These are phyloP conservation scores for Apocynum venetum DNA, from an alignment of 257 asterid species.

Conservation along the genomic window DNA sequence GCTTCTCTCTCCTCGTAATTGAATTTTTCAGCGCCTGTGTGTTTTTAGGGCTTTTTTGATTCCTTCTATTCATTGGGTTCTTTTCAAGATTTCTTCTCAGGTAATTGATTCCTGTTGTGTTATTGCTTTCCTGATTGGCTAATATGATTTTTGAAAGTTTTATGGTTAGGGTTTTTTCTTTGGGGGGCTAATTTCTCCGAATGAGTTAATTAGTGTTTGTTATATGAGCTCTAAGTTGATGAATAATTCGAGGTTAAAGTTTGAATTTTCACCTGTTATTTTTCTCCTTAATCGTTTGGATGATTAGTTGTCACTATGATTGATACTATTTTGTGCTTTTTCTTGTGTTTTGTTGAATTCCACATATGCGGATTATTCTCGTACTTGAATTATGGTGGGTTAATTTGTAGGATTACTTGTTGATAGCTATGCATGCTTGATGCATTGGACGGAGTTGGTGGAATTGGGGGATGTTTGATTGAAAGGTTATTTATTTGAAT, in stretches of 20 bases:
- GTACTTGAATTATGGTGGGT: neutral
- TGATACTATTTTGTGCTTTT: neutral
- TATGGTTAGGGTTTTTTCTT: conserved; percentile 4
- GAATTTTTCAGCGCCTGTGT: neutral
- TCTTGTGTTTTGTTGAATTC: neutral
- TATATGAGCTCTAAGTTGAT: neutral
- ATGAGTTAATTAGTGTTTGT: neutral
- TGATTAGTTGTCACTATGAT: neutral
- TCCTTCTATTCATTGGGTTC: neutral
- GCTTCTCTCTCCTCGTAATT: neutral
- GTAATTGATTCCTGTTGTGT: neutral
- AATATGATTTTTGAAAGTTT: neutral
- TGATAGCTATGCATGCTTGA: neutral
- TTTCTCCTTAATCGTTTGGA: neutral
- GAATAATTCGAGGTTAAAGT: neutral
- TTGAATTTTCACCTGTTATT: neutral
- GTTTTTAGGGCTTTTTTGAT: neutral
- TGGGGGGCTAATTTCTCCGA: neutral
- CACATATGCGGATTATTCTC: neutral
- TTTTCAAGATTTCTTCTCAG: neutral
- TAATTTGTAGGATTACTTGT: neutral
- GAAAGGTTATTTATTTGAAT: neutral
- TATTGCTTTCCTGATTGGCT: neutral
- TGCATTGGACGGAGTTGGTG: neutral
- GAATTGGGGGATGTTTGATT: neutral